Conservation (phyloP, 176 grass and related monocot species). For the Cocos nucifera region DNA sequence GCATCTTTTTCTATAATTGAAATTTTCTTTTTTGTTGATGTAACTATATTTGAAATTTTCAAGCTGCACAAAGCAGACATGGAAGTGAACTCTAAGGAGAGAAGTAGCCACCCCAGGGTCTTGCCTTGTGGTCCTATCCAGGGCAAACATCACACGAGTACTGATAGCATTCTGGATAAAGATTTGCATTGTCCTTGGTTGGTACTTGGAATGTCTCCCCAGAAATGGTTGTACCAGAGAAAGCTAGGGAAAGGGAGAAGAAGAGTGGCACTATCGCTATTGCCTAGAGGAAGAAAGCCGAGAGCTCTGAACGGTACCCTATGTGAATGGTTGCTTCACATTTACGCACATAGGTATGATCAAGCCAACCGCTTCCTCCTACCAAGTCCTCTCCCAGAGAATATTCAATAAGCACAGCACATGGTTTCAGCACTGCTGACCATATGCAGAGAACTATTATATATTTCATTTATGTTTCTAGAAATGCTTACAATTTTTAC, state of each 20-base stretch:
- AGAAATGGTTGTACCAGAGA: slow-evolving; percentile 25
- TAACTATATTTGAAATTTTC: slow-evolving; percentile 5
- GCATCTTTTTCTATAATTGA: neutral
- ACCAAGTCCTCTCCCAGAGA: slow-evolving; percentile 26
- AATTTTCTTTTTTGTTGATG: neutral
- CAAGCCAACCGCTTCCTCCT: slow-evolving; percentile 10
- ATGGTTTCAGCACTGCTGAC: neutral
- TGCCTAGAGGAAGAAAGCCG: slow-evolving; percentile 45
- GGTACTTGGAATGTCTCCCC: slow-evolving; percentile 39
- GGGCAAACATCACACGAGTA: slow-evolving; percentile 51
- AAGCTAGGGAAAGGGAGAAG: slow-evolving; percentile 35
- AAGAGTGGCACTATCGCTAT: slow-evolving; percentile 26
- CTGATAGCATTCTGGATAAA: slow-evolving; percentile 56
- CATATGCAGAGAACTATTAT: neutral
- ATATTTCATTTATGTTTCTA: neutral
- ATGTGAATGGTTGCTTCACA: slow-evolving; percentile 1
- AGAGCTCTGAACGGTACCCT: slow-evolving; percentile 15
- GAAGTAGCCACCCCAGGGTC: slow-evolving; percentile 54
- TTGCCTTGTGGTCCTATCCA: slow-evolving; percentile 48
- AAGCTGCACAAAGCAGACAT: slow-evolving; percentile 83
- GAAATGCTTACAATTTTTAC: neutral
- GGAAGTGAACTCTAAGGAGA: slow-evolving; percentile 69
- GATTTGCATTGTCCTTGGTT: slow-evolving; percentile 15
- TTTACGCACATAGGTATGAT: slow-evolving; percentile 26
- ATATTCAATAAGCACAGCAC: neutral